Conservation (phyloP, 2,329 filamentous ascomycete genomes). For the Pleomassaria siparia region DNA sequence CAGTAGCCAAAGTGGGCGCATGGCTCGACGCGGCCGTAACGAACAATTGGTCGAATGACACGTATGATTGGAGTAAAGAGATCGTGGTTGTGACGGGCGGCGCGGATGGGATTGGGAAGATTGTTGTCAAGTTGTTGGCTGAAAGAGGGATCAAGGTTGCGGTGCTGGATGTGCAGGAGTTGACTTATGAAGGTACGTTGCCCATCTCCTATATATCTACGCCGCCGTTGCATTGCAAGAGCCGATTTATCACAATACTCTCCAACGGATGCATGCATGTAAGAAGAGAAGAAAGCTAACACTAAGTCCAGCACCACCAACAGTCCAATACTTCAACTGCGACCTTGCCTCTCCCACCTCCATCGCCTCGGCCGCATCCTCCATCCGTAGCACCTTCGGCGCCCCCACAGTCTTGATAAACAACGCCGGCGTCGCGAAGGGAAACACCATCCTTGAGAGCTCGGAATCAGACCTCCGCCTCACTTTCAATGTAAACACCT, state of each 20-base stretch:
- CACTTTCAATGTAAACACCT: slow-evolving; percentile 71
- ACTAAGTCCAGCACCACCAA: slow-evolving; percentile 44
- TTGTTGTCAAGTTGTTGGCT: slow-evolving; percentile 66
- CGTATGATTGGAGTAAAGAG: slow-evolving; percentile 68
- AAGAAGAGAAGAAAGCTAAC: slow-evolving; percentile 8
- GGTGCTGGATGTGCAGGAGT: slow-evolving; percentile 68
- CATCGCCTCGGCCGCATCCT: slow-evolving; percentile 55
- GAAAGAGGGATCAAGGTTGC: slow-evolving; percentile 67
- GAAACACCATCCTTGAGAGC: slow-evolving; percentile 62
- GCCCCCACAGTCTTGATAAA: slow-evolving; percentile 71
- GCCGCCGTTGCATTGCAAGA: too few relatives aligned
- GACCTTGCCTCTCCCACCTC: slow-evolving; percentile 64
- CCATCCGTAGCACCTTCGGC: slow-evolving; percentile 60
- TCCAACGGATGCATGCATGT: not conserved
- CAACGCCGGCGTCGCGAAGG: slow-evolving; percentile 67
- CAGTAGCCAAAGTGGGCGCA: slow-evolving; percentile 52
- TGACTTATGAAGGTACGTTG: slow-evolving; percentile 53
- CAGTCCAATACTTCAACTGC: slow-evolving; percentile 69
- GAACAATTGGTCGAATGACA: slow-evolving; percentile 56
- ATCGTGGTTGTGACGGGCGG: slow-evolving; percentile 75
- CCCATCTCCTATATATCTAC: too few relatives aligned
- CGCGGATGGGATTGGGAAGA: slow-evolving; percentile 70
- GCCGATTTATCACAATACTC: too few relatives aligned
- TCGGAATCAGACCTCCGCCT: slow-evolving; percentile 62
- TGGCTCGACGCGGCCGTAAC: slow-evolving; percentile 55